phyloP scores from a whole-genome alignment of 2,329 filamentous ascomycete genomes.

The Aspergillus sp. region DNA sequence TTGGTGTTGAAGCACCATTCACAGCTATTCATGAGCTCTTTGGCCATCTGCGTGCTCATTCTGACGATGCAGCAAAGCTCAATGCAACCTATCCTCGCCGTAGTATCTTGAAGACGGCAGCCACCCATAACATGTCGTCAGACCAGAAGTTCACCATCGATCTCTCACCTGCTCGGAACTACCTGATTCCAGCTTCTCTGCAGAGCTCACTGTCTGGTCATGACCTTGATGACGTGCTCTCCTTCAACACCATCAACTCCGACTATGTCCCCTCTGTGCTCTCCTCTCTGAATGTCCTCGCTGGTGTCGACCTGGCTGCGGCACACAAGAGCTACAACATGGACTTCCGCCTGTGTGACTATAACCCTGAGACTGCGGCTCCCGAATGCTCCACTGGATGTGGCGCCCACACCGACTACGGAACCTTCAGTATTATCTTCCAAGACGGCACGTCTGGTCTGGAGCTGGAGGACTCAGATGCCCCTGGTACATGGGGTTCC shows the following conservation, averaged over 20 bases:
- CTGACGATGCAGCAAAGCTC: neutral
- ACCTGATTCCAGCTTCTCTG: neutral
- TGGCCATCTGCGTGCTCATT: neutral
- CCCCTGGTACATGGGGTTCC: neutral
- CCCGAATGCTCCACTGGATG: constrained; percentile 1
- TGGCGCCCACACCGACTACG: constrained; percentile 4
- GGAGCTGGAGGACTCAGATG: constrained; percentile 1
- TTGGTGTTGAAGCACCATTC: neutral
- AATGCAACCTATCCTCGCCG: constrained; percentile 1
- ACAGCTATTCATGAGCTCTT: neutral
- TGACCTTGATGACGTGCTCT: neutral
- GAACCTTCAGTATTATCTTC: constrained; percentile 4
- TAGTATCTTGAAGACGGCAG: constrained; percentile 1
- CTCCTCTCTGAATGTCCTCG: constrained; percentile 1
- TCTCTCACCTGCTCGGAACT: constrained; percentile 1
- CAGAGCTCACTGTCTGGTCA: neutral
- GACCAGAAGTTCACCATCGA: constrained; percentile 6
- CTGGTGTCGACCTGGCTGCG: constrained; percentile 1
- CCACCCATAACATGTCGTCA: neutral
- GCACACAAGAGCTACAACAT: neutral
- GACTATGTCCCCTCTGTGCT: constrained; percentile 2
- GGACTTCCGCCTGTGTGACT: constrained; percentile 4
- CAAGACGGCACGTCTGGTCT: constrained; percentile 4
- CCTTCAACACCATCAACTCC: neutral
- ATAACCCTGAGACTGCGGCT: constrained; percentile 1